These are phyloP conservation scores for Yamadazyma sp. DNA, from an alignment of 1,139 yeast species.

Conservation along the genomic window DNA sequence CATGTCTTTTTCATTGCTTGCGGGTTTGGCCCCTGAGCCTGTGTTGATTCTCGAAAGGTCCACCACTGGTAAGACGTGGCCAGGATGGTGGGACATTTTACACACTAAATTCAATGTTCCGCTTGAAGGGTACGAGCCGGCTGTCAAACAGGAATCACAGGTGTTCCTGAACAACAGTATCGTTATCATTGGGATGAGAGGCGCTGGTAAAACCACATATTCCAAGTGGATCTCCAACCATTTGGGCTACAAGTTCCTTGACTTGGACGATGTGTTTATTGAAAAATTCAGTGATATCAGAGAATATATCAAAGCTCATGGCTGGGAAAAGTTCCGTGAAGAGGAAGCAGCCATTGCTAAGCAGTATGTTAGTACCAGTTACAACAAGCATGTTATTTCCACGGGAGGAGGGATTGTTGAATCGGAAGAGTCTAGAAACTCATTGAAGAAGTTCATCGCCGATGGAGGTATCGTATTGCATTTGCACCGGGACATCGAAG, in stretches of 20 bases:
- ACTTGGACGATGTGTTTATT: constrained; percentile 75
- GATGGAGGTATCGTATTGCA: constrained; percentile 81
- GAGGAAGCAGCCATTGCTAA: constrained; percentile 62
- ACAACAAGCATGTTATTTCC: constrained; percentile 69
- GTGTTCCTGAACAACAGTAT: constrained; percentile 55
- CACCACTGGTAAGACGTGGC: constrained; percentile 98
- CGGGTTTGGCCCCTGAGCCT: constrained; percentile 55
- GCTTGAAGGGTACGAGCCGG: constrained; percentile 69
- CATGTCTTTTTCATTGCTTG: constrained; percentile 90
- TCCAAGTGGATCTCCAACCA: constrained; percentile 77
- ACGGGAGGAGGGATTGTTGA: constrained; percentile 98
- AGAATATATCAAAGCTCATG: constrained; percentile 61
- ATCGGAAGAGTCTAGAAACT: constrained; percentile 60
- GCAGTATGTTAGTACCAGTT: constrained; percentile 46
- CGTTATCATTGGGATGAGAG: constrained; percentile 95
- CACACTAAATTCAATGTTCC: constrained; percentile 64
- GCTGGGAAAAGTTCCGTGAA: constrained; percentile 86
- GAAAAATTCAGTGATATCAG: constrained; percentile 58
- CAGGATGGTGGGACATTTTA: constrained; percentile 98
- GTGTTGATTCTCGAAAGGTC: constrained; percentile 82
- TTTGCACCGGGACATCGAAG: constrained; percentile 82
- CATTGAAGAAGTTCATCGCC: constrained; percentile 54
- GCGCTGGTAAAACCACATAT: constrained; percentile 91
- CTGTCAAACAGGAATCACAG: constrained; percentile 13
- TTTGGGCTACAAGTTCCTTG: constrained; percentile 72